Evolutionary conservation across 352 stramenopile species (phyloP).

Genomic region (Thalassiosira hispida): DNA sequence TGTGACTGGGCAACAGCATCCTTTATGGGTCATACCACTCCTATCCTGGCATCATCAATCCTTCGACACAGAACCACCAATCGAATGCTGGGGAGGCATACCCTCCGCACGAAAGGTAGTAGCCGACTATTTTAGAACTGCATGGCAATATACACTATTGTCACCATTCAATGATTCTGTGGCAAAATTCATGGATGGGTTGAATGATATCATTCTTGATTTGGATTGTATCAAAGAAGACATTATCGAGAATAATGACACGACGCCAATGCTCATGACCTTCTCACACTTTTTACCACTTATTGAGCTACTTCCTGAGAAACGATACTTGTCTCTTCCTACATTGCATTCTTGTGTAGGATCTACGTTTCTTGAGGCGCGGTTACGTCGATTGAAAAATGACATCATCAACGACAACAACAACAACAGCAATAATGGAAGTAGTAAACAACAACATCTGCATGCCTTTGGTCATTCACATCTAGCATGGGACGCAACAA

Average conservation of each 20-base stretch:
- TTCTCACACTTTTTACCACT: constrained; percentile 57
- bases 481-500: constrained; percentile 48
- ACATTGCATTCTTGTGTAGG: constrained; percentile 49
- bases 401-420: background rate
- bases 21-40: constrained; percentile 43
- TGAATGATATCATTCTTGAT: constrained; percentile 61
- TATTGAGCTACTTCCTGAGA: constrained; percentile 58
- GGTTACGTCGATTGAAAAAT: constrained; percentile 24
- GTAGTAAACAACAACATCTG: constrained; percentile 14
- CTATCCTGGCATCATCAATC: constrained; percentile 57
- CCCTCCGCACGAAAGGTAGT: constrained; percentile 32
- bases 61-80: constrained; percentile 52
- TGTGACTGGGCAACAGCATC: background rate
- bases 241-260: background rate
- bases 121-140: constrained; percentile 46
- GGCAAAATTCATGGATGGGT: constrained; percentile 44
- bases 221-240: constrained; percentile 27
- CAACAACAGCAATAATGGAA: background rate
- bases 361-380: constrained; percentile 42
- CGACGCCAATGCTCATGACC: constrained; percentile 21
- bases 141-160: constrained; percentile 38
- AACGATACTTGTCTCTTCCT: constrained; percentile 55
- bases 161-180: constrained; percentile 50
- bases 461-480: constrained; percentile 61
- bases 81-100: constrained; percentile 51